Evolutionary conservation across 805 yeast genomes (phyloP).

Genomic region (Saturnispora kantuleensis): DNA sequence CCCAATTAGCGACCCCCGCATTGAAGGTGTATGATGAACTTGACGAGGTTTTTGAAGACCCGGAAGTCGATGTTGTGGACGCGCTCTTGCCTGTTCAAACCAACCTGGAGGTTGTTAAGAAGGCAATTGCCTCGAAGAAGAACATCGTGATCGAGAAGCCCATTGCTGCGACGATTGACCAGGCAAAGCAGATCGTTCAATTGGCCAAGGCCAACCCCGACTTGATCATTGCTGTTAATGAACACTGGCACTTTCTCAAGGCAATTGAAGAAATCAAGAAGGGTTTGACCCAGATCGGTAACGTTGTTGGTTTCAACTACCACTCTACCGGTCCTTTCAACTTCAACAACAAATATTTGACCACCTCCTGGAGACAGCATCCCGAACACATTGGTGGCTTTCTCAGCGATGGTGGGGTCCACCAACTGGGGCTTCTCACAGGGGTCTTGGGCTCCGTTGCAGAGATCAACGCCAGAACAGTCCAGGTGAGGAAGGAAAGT

Average conservation of each 20-base stretch:
- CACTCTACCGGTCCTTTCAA: constrained; percentile 67
- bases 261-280: constrained; percentile 46
- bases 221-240: constrained; percentile 67
- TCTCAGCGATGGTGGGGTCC: constrained; percentile 94
- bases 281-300: constrained; percentile 64
- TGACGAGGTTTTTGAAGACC: constrained; percentile 57
- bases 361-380: constrained; percentile 77
- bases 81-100: constrained; percentile 83
- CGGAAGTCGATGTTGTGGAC: constrained; percentile 67
- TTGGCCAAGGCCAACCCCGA: constrained; percentile 46
- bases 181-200: constrained; percentile 71
- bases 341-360: constrained; percentile 46
- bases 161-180: constrained; percentile 73
- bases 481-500: constrained; percentile 63
- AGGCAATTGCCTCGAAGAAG: constrained; percentile 64
- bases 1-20: constrained; percentile 40
- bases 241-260: constrained; percentile 74
- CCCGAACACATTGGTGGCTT: constrained; percentile 93
- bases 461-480: constrained; percentile 64
- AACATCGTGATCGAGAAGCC: constrained; percentile 86
- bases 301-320: constrained; percentile 58
- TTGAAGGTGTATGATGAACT: constrained; percentile 47
- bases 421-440: constrained; percentile 81
- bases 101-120: constrained; percentile 58
- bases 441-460: constrained; percentile 69